phyloP scores from a whole-genome alignment of 148 eudicot genomes.

The Diospyros kaki region DNA sequence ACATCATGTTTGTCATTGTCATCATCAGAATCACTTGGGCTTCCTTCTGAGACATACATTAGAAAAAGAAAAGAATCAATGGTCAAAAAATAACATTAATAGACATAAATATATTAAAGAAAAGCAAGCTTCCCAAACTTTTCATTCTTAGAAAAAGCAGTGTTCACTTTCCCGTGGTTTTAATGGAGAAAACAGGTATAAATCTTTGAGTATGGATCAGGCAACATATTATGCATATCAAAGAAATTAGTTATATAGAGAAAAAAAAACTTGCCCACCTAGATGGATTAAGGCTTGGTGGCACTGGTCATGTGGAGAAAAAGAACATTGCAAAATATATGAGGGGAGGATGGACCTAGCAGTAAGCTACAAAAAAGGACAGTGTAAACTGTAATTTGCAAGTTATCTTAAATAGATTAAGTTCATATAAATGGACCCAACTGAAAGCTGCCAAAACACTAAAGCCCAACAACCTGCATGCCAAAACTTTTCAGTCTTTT shows the following conservation, averaged over 20 bases:
- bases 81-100: neutral
- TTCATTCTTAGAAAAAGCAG: neutral
- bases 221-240: neutral
- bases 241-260: neutral
- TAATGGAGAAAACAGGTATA: neutral
- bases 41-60: conserved; percentile 10
- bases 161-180: neutral
- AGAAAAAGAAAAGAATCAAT: neutral
- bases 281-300: too few relatives aligned
- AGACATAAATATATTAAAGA: neutral
- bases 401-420: too few relatives aligned
- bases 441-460: too few relatives aligned
- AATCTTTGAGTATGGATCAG: neutral
- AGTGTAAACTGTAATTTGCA: too few relatives aligned
- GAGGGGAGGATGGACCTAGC: too few relatives aligned
- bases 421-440: too few relatives aligned
- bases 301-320: too few relatives aligned
- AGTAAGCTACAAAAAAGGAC: too few relatives aligned
- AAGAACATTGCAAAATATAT: too few relatives aligned
- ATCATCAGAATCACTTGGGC: conserved; percentile 21
- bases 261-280: neutral
- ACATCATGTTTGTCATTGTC: conserved; percentile 14
- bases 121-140: neutral
- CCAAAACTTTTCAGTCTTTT: too few relatives aligned
- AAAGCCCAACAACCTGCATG: too few relatives aligned